Evolutionary conservation across 306 rosid genomes (phyloP), one percentile per base, ranked within the genome.

Genomic region (Quercus parvula): DNA sequence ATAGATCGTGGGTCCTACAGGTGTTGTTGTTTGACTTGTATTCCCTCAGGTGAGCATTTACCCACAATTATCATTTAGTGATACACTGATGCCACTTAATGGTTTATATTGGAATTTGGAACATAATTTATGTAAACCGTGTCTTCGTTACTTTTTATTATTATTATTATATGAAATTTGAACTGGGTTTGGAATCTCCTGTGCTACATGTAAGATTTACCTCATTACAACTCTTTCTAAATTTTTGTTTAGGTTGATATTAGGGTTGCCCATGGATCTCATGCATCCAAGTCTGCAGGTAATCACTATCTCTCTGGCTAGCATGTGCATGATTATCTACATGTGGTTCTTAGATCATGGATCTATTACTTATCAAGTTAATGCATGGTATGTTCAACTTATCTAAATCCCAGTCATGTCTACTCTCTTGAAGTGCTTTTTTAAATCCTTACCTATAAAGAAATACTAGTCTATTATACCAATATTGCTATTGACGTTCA

Each of bases 281-380:
- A 96, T 87, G 87, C 98, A 22, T 91, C 97, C 56, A 96, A 93
- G 89, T 91, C 90, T 77, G 91, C 96, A 67, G 98, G 99, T 96
- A 81, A 58, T 64, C 74, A 6, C 44, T 38, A 10, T 74, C 12
- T 79, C 38, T 63, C 71, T 52, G 35, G 10, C 38, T 62, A 63
- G 70, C 11, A 6, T 86, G 44, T 55, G 51, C 56, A 54, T 56
- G 22, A 55, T 38, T 5, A 17, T 25, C 3, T 55, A 55, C 44
- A 30, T 66, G 10, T 49, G 10, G 19, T 70, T 4, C 33, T 30
- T 71, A n/a, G 71, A 66, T 73, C 68, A 58, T 73, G 35, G 24
- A 22, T 63, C n/a, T 56, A 64, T 67, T 44, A 71, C 46, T 38
- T 55, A 66, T 59, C 74, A 41, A 70, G 76, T 79, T 56, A 55